Evolutionary conservation across 768 basidiomycete genomes (phyloP).

Genomic region (Gymnopilus dilepis): DNA sequence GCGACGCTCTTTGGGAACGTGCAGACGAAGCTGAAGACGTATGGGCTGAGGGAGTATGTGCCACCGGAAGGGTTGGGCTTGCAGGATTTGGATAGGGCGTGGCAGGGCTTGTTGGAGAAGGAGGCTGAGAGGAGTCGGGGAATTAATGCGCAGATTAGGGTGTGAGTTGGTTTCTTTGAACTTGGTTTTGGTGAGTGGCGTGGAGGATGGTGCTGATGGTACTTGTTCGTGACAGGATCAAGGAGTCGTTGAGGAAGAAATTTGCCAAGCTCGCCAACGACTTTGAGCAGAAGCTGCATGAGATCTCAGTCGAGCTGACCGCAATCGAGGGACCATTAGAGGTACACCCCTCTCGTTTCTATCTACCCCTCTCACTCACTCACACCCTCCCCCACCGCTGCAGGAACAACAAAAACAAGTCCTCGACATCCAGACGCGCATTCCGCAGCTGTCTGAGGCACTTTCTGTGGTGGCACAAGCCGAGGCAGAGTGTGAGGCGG

Average conservation of each 20-base stretch:
- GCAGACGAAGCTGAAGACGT: constrained; percentile 92
- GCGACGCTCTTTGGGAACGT: constrained; percentile 90
- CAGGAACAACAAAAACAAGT: constrained; percentile 76
- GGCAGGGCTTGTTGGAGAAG: constrained; percentile 72
- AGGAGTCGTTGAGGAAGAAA: constrained; percentile 75
- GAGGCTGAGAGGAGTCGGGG: constrained; percentile 80
- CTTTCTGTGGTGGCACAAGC: constrained; percentile 61
- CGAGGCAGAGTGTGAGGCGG: constrained; percentile 79
- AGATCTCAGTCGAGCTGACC: constrained; percentile 73
- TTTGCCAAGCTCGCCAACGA: constrained; percentile 81
- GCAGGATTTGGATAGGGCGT: constrained; percentile 76
- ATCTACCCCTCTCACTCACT: neutral
- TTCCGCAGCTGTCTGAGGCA: constrained; percentile 67
- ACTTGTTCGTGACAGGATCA: constrained; percentile 59
- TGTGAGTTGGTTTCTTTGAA: constrained; percentile 51
- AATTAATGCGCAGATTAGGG: constrained; percentile 89
- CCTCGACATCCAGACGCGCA: constrained; percentile 63
- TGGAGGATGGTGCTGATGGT: constrained; percentile 6
- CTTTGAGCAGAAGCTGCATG: constrained; percentile 70
- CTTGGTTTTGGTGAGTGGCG: neutral
- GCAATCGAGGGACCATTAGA: constrained; percentile 79
- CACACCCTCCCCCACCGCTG: neutral
- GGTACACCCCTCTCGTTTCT: constrained; percentile 44
- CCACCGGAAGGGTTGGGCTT: constrained; percentile 75
- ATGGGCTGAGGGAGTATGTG: constrained; percentile 82